A percentile compares a stretch with the other conserved stretches of the same genome.
Evolutionary conservation across 306 rosid genomes (phyloP).

Genomic region (Prosopis cineraria): DNA sequence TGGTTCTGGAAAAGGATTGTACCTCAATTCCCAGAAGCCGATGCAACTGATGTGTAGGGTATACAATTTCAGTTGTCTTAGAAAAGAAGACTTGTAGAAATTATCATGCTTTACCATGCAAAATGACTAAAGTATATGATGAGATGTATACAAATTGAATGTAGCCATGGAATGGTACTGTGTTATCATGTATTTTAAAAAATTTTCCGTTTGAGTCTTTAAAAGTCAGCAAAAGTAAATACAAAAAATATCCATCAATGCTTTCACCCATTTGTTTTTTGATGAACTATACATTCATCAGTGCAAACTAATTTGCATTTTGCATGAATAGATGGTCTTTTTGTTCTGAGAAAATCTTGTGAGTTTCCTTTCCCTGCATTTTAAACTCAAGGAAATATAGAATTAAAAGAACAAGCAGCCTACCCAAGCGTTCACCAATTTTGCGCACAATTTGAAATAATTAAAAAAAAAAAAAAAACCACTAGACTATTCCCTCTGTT

Average conservation of each 20-base stretch:
- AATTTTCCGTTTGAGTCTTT: neutral
- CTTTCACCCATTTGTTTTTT: neutral
- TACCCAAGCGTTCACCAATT: neutral
- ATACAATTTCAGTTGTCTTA: neutral
- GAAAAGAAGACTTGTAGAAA: neutral
- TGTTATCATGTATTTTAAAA: neutral
- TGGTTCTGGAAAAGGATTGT: conserved; percentile 58
- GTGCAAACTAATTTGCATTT: too few relatives aligned
- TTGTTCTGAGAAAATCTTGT: too few relatives aligned
- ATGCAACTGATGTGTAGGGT: neutral
- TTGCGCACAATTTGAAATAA: conserved; percentile 3
- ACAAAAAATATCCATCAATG: neutral
- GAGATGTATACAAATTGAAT: neutral
- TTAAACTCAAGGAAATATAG: neutral
- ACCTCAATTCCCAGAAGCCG: conserved; percentile 7
- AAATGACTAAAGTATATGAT: neutral
- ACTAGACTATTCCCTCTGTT: neutral
- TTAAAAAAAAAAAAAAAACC: too few relatives aligned
- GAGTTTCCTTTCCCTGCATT: neutral
- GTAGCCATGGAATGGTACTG: neutral
- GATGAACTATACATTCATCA: neutral
- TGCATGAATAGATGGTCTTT: too few relatives aligned
- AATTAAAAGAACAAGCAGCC: neutral
- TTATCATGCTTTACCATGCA: neutral
- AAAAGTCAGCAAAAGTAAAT: neutral